Evolutionary conservation across 2,329 filamentous ascomycete species (phyloP).

Genomic region (Cladophialophora bantiana): DNA sequence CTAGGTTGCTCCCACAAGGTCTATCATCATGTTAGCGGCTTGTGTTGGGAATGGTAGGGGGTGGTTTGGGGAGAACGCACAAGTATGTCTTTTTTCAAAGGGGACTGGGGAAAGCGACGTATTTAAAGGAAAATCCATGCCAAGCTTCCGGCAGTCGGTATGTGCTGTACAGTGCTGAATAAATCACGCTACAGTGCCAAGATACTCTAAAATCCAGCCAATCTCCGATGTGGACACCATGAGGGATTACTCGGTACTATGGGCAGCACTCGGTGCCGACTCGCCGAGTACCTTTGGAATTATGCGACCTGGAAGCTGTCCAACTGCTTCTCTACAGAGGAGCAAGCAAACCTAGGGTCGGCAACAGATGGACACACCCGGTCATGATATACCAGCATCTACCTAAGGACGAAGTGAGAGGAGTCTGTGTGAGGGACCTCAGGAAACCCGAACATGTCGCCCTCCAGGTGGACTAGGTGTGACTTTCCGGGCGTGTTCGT

Average conservation of each 20-base stretch:
- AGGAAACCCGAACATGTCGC: neutral
- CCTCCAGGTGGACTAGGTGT: neutral
- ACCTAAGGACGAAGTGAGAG: too few relatives aligned
- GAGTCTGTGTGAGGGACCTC: neutral
- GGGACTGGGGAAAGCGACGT: constrained; percentile 16
- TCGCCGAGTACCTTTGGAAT: neutral
- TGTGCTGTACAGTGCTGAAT: neutral
- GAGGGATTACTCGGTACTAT: neutral
- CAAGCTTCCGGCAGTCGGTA: neutral
- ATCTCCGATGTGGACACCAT: constrained; percentile 3
- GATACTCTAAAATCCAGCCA: neutral
- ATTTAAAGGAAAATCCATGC: constrained; percentile 6
- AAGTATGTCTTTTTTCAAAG: constrained; percentile 20
- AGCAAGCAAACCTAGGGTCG: too few relatives aligned
- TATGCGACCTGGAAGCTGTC: neutral
- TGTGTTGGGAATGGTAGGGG: constrained; percentile 4
- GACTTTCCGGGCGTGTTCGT: too few relatives aligned
- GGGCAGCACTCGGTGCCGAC: too few relatives aligned
- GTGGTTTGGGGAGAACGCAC: constrained; percentile 12
- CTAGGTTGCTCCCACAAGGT: constrained; percentile 40
- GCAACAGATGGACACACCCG: too few relatives aligned
- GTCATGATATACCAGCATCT: too few relatives aligned
- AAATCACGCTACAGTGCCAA: neutral
- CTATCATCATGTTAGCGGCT: constrained; percentile 10
- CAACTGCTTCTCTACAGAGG: too few relatives aligned